Conservation (phyloP, 2,329 filamentous ascomycete species). For the Paecilomyces sp. region DNA sequence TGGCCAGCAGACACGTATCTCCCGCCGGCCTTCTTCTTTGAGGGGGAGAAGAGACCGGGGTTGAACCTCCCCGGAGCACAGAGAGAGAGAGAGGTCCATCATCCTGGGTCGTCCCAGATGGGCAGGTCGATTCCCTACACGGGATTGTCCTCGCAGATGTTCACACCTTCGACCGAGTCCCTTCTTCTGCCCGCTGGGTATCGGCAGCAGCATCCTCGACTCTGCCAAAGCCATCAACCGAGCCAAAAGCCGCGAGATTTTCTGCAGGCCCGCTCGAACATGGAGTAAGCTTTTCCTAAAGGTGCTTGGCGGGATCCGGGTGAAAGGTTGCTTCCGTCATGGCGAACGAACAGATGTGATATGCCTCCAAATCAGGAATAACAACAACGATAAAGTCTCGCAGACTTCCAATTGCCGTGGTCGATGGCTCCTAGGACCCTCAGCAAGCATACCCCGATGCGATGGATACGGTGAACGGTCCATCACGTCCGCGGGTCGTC, state of each 20-base stretch:
- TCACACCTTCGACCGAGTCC: not conserved
- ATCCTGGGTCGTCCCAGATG: not conserved
- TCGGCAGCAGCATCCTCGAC: not conserved
- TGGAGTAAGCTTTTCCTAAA: not conserved
- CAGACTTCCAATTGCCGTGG: not conserved
- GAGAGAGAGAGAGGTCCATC: not conserved
- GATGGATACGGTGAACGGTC: not conserved
- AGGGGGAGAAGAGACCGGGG: not conserved
- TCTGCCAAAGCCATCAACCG: not conserved
- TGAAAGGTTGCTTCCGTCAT: not conserved
- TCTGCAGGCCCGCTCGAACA: not conserved
- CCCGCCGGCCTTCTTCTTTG: not conserved
- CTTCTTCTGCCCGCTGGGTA: not conserved
- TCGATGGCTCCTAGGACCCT: not conserved
- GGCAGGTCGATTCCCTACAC: not conserved
- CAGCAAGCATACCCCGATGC: not conserved
- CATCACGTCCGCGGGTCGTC: conserved; percentile 20
- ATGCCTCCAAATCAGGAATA: not conserved
- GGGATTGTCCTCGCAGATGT: not conserved
- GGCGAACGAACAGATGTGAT: not conserved
- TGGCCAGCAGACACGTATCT: not conserved
- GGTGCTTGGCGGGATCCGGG: conserved; percentile 7
- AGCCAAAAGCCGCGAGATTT: not conserved
- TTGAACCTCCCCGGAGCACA: not conserved
- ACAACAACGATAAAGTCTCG: not conserved